A percentile compares a stretch with the other conserved stretches of the same genome.
phyloP scores from a whole-genome alignment of 495 filamentous ascomycete genomes.

The Penicillium atrosanguineum region DNA sequence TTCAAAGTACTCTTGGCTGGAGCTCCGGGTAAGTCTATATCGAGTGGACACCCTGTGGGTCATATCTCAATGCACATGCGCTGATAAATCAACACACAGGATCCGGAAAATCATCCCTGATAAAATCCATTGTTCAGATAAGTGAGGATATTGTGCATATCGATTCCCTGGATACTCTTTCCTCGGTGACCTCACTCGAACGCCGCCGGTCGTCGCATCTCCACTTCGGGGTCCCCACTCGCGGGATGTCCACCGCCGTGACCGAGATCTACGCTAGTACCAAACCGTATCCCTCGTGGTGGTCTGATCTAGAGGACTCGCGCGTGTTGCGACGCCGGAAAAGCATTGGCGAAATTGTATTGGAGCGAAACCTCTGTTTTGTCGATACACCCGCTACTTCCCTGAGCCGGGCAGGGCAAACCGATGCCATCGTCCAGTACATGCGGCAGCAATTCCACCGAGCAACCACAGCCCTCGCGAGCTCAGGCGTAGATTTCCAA shows the following conservation, averaged over 20 bases:
- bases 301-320: conserved; percentile 83
- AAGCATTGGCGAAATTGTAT: conserved; percentile 73
- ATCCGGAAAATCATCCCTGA: conserved; percentile 83
- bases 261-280: conserved; percentile 92
- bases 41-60: not conserved
- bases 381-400: conserved; percentile 84
- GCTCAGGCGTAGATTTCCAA: conserved; percentile 72
- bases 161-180: conserved; percentile 77
- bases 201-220: conserved; percentile 28
- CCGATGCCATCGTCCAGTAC: conserved; percentile 69
- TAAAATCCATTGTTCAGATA: conserved; percentile 89
- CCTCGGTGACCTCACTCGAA: conserved; percentile 23
- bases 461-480: conserved; percentile 54
- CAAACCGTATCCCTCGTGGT: conserved; percentile 89
- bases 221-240: conserved; percentile 31
- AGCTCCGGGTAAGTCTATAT: conserved; percentile 60
- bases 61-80: not conserved
- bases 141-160: conserved; percentile 97
- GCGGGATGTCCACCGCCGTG: conserved; percentile 42
- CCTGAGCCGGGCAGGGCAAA: conserved; percentile 62
- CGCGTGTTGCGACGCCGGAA: conserved; percentile 69
- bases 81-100: conserved; percentile 29
- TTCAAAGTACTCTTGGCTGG: conserved; percentile 89
- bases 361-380: conserved; percentile 94
- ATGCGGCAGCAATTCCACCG: conserved; percentile 70